Percentiles rank a stretch among this genome's conserved stretches.
phyloP scores from a whole-genome alignment of 768 basidiomycete species.

The Suillus cothurnatus region DNA sequence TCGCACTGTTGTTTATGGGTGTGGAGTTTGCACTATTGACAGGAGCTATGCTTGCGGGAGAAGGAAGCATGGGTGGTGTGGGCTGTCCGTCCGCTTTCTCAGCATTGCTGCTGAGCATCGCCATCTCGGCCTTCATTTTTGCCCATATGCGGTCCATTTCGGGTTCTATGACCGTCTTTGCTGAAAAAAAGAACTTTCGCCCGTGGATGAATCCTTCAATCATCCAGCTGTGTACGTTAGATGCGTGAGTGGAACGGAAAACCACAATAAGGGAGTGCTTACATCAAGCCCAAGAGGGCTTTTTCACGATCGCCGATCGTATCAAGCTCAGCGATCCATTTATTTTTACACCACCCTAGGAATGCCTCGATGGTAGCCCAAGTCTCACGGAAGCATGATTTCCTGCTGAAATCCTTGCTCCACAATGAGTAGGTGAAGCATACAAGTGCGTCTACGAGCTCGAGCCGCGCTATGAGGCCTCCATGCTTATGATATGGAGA shows the following conservation, averaged over 20 bases:
- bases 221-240: conserved; percentile 58
- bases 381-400: conserved; percentile 56
- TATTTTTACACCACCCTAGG: conserved; percentile 70
- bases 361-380: conserved; percentile 74
- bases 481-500: conserved; percentile 78
- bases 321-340: conserved; percentile 52
- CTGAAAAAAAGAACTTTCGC: conserved; percentile 48
- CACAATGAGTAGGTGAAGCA: conserved; percentile 85
- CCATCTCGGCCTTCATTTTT: conserved; percentile 37
- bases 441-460: conserved; percentile 79
- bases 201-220: conserved; percentile 74
- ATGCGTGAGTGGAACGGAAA: conserved; percentile 28
- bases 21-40: conserved; percentile 78
- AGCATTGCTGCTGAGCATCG: conserved; percentile 34
- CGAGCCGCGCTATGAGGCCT: conserved; percentile 73
- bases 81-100: conserved; percentile 38
- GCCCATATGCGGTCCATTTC: conserved; percentile 36
- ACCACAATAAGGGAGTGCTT: conserved; percentile 38
- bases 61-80: conserved; percentile 78
- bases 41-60: conserved; percentile 69
- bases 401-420: conserved; percentile 67
- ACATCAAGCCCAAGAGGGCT: conserved; percentile 81
- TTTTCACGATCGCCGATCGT: conserved; percentile 49
- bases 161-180: conserved; percentile 35
- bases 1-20: conserved; percentile 59